Evolutionary conservation across 345 rosid species (phyloP).

Genomic region (Moricandia arvensis): DNA sequence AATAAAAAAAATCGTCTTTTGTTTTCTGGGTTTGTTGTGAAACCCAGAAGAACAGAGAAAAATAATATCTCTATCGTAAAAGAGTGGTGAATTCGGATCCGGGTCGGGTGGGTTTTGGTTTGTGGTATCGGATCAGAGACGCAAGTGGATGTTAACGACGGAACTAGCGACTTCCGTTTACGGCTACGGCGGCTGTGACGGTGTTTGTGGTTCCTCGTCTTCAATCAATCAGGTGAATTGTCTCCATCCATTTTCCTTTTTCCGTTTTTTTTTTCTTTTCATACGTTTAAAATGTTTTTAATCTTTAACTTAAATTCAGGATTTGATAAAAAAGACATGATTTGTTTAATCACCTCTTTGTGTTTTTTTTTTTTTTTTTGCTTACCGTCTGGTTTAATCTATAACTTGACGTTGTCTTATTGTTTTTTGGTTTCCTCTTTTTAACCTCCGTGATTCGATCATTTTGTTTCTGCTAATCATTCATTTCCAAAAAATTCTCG

Average conservation of each 20-base stretch:
- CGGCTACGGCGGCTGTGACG: slow-evolving; percentile 38
- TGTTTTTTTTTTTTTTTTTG: not conserved
- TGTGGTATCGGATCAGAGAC: slow-evolving; percentile 24
- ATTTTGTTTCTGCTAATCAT: slow-evolving; percentile 8
- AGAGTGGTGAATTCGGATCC: slow-evolving; percentile 22
- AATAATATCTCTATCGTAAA: not conserved
- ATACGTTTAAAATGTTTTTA: not conserved
- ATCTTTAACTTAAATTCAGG: slow-evolving; percentile 31
- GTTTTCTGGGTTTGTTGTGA: slow-evolving; percentile 32
- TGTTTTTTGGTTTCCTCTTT: not conserved
- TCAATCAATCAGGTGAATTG: slow-evolving; percentile 66
- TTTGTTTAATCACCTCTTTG: slow-evolving; percentile 16
- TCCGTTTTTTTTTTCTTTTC: not conserved
- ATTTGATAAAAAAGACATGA: slow-evolving; percentile 1
- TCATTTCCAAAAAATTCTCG: slow-evolving; percentile 7
- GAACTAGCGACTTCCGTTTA: slow-evolving; percentile 33
- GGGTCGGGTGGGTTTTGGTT: slow-evolving; percentile 25
- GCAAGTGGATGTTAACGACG: slow-evolving; percentile 33
- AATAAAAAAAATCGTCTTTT: not conserved
- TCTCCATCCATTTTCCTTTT: slow-evolving; percentile 26
- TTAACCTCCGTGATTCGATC: not conserved
- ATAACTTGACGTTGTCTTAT: slow-evolving; percentile 6
- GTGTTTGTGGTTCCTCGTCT: slow-evolving; percentile 48
- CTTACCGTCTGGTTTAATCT: slow-evolving; percentile 33
- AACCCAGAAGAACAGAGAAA: slow-evolving; percentile 24